phyloP scores from a whole-genome alignment of 2,329 filamentous ascomycete species.

The Dothiorella sarmentorum region DNA sequence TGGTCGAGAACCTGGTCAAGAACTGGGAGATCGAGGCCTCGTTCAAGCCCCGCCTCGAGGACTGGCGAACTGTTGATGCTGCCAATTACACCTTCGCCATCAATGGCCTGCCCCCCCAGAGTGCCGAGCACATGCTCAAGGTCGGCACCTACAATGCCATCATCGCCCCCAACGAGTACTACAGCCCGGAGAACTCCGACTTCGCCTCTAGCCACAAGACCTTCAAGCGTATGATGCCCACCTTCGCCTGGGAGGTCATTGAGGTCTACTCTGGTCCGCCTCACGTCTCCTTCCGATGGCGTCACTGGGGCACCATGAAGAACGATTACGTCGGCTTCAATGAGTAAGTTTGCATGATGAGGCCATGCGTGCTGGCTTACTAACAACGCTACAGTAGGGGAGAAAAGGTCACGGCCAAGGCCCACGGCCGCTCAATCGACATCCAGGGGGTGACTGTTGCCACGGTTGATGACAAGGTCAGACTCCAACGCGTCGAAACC shows the following conservation, averaged over 20 bases:
- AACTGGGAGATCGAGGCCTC: slow-evolving; percentile 72
- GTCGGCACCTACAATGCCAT: slow-evolving; percentile 69
- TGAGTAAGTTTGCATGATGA: slow-evolving; percentile 47
- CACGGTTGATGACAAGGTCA: slow-evolving; percentile 58
- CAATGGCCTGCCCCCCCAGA: slow-evolving; percentile 57
- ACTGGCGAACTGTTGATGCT: slow-evolving; percentile 65
- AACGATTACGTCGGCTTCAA: slow-evolving; percentile 64
- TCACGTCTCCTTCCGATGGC: slow-evolving; percentile 61
- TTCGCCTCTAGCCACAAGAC: slow-evolving; percentile 65
- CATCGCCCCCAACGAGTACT: slow-evolving; percentile 61
- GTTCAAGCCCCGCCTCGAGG: slow-evolving; percentile 58
- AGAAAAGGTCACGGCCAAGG: slow-evolving; percentile 60
- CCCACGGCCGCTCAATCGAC: slow-evolving; percentile 59
- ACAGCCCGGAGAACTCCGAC: slow-evolving; percentile 59
- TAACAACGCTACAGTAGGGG: slow-evolving; percentile 47
- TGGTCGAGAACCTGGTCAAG: slow-evolving; percentile 68
- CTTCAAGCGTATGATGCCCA: slow-evolving; percentile 71
- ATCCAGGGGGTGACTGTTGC: slow-evolving; percentile 63
- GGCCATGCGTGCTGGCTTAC: neutral
- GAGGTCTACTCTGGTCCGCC: slow-evolving; percentile 66
- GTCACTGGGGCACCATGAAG: slow-evolving; percentile 66
- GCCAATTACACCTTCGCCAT: slow-evolving; percentile 60
- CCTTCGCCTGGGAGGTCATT: slow-evolving; percentile 67
- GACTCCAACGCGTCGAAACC: slow-evolving; percentile 57
- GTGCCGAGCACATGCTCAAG: slow-evolving; percentile 62